A percentile compares a stretch with the other conserved stretches of the same genome.
Conservation (phyloP, 2,329 filamentous ascomycete genomes). For the Penicillium concentricum region DNA sequence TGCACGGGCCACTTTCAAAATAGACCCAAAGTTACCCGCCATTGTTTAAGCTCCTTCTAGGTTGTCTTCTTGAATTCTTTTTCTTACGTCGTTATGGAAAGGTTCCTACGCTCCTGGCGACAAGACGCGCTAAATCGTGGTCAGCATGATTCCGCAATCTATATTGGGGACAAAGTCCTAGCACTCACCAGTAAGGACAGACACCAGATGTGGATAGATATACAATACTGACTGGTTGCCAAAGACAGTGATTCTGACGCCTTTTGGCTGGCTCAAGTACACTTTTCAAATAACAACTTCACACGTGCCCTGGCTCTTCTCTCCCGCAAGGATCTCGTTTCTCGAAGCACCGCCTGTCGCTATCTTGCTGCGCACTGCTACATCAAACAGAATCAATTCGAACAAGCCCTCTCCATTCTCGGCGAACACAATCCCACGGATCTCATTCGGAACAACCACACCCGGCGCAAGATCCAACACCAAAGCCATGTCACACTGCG, state of each 20-base stretch:
- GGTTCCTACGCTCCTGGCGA: constrained; percentile 88
- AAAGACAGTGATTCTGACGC: constrained; percentile 89
- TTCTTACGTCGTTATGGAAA: constrained; percentile 65
- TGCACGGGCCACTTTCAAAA: too few relatives aligned
- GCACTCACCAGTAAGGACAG: constrained; percentile 75
- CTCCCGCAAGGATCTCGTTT: constrained; percentile 75
- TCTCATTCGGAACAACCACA: constrained; percentile 68
- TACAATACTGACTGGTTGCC: constrained; percentile 7
- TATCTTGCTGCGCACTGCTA: constrained; percentile 94
- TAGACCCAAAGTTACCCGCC: too few relatives aligned
- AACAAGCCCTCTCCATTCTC: constrained; percentile 80
- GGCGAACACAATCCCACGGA: constrained; percentile 94
- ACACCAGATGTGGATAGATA: not conserved
- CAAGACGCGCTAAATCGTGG: constrained; percentile 94
- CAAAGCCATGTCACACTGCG: constrained; percentile 51
- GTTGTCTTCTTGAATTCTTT: not conserved
- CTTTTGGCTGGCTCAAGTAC: constrained; percentile 96
- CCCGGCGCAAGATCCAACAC: constrained; percentile 70
- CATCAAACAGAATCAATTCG: constrained; percentile 85
- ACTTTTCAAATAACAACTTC: constrained; percentile 94
- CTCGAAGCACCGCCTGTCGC: constrained; percentile 78
- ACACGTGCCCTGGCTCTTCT: constrained; percentile 86
- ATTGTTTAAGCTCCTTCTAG: too few relatives aligned
- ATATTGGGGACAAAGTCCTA: constrained; percentile 93
- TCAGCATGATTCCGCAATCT: constrained; percentile 94